phyloP scores from a whole-genome alignment of 805 yeast genomes.

The Wickerhamiella dianesei region DNA sequence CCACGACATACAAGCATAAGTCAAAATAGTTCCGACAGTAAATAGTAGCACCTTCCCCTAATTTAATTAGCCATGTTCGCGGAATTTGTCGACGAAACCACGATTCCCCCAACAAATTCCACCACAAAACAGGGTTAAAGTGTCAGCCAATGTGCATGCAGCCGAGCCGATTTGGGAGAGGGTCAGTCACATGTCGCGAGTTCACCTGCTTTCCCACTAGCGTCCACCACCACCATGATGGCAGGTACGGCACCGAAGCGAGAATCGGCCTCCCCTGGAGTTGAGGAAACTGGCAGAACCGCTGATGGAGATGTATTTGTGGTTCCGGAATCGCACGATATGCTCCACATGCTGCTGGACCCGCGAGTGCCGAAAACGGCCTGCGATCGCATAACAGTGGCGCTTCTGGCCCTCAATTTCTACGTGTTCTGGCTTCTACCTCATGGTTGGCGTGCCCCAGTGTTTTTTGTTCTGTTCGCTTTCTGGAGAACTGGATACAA shows the following conservation, averaged over 20 bases:
- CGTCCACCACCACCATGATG: not conserved
- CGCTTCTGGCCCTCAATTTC: constrained; percentile 29
- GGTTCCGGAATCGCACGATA: constrained; percentile 60
- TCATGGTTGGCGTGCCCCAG: constrained; percentile 19
- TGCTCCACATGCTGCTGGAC: constrained; percentile 70
- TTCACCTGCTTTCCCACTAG: not conserved
- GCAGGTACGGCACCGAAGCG: not conserved
- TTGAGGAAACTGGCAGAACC: constrained; percentile 1
- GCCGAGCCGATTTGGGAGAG: not conserved
- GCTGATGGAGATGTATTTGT: constrained; percentile 17
- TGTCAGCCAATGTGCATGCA: not conserved
- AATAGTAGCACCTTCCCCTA: too few relatives aligned
- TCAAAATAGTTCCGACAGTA: too few relatives aligned
- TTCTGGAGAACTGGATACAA: constrained; percentile 70
- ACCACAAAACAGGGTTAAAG: too few relatives aligned
- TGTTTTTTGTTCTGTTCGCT: constrained; percentile 43
- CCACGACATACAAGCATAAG: too few relatives aligned
- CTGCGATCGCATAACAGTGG: constrained; percentile 47
- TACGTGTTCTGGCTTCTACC: constrained; percentile 22
- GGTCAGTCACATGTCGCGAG: not conserved
- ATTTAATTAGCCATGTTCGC: too few relatives aligned
- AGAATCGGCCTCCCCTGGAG: not conserved
- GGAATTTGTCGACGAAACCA: too few relatives aligned
- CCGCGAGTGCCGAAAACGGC: constrained; percentile 58
- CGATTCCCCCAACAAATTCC: too few relatives aligned